Evolutionary conservation across 495 filamentous ascomycete species (phyloP).

Genomic region (Durotheca rogersii): DNA sequence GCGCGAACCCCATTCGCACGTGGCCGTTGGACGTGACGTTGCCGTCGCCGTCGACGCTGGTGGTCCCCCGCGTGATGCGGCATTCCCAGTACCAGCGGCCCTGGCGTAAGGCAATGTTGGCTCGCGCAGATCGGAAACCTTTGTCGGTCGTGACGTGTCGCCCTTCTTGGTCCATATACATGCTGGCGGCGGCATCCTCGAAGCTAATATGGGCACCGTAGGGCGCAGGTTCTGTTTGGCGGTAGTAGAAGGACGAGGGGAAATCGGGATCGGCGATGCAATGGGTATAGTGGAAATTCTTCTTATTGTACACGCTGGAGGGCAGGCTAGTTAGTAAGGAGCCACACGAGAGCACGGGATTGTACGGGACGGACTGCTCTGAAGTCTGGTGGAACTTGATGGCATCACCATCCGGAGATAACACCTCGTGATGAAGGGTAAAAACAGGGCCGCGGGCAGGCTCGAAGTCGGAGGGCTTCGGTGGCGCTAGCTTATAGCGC

Average conservation of each 20-base stretch:
- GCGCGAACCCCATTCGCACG: conserved; percentile 85
- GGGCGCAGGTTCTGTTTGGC: conserved; percentile 81
- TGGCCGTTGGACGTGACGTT: conserved; percentile 60
- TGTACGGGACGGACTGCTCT: conserved; percentile 60
- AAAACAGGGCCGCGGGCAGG: conserved; percentile 57
- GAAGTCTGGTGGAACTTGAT: conserved; percentile 62
- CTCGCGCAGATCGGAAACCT: conserved; percentile 79
- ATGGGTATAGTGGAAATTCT: conserved; percentile 85
- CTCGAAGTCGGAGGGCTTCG: conserved; percentile 60
- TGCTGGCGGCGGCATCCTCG: conserved; percentile 82
- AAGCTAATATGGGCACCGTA: conserved; percentile 82
- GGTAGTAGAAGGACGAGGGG: conserved; percentile 82
- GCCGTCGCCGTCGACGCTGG: conserved; percentile 43
- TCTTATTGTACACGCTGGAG: conserved; percentile 84
- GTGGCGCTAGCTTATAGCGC: conserved; percentile 59
- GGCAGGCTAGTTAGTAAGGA: conserved; percentile 43
- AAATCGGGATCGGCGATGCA: conserved; percentile 88
- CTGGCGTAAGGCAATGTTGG: conserved; percentile 89
- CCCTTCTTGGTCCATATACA: conserved; percentile 63
- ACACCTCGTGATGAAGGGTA: conserved; percentile 49
- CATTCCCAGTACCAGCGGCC: conserved; percentile 94
- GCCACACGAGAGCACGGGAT: conserved; percentile 33
- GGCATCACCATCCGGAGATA: conserved; percentile 44
- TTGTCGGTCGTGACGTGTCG: conserved; percentile 72
- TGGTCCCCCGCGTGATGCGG: conserved; percentile 68